phyloP scores from a whole-genome alignment of 176 grass and related monocot species.

The Olyra latifolia region DNA sequence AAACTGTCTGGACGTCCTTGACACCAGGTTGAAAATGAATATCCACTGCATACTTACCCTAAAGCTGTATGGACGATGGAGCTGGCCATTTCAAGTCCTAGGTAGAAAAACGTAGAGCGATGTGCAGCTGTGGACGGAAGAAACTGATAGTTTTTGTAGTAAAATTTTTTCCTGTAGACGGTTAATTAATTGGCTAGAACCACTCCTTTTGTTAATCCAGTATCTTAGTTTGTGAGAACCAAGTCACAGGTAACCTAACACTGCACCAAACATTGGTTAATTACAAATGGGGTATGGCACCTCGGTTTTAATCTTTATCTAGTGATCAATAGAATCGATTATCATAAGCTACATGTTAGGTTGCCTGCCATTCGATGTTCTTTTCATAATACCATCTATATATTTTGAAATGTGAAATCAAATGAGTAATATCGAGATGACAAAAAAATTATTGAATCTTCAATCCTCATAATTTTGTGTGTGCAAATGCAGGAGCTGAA shows the following conservation, averaged over 20 bases:
- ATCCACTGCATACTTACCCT: not conserved
- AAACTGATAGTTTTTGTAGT: not conserved
- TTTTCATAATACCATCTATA: not conserved
- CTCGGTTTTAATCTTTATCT: not conserved
- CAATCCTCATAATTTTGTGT: not conserved
- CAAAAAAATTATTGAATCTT: not conserved
- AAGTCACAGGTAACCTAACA: not conserved
- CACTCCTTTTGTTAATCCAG: not conserved
- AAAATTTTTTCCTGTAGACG: conserved; percentile 1
- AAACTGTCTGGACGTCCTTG: too few relatives aligned
- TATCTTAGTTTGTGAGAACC: not conserved
- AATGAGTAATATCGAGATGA: not conserved
- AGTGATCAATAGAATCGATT: not conserved
- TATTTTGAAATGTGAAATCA: not conserved
- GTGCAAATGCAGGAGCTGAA: conserved; percentile 51
- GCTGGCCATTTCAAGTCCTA: conserved; percentile 5
- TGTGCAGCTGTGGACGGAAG: conserved; percentile 20
- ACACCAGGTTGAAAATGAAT: conserved; percentile 25
- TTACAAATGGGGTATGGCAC: not conserved
- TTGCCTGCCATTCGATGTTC: not conserved
- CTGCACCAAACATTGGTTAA: not conserved
- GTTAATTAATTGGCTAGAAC: conserved; percentile 43
- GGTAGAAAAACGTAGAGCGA: conserved; percentile 31
- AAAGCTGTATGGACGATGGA: not conserved
- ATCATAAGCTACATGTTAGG: not conserved